A percentile compares a stretch with the other conserved stretches of the same genome.
Conservation (phyloP, 139 green algal genomes). For the Astrephomene gubernaculifera region DNA sequence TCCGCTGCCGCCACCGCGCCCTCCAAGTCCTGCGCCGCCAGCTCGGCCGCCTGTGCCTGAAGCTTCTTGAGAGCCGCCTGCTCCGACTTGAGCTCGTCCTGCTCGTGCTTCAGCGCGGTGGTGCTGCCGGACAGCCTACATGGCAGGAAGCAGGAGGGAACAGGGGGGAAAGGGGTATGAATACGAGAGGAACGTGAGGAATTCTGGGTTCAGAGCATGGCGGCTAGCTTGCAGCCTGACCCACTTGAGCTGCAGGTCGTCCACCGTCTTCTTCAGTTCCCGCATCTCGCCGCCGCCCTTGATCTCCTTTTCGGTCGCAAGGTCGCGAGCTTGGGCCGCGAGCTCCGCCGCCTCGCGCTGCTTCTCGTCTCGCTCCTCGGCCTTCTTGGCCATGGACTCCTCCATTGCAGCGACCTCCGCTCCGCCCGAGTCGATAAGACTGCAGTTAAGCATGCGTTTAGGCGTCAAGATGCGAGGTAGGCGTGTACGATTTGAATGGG, state of each 20-base stretch:
- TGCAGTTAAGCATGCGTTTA: slow-evolving; percentile 10
- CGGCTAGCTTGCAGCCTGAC: no score
- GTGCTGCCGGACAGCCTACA: slow-evolving; percentile 78
- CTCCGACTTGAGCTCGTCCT: slow-evolving; percentile 73
- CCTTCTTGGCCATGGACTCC: slow-evolving; percentile 5
- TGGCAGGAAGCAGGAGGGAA: background rate
- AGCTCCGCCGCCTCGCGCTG: slow-evolving; percentile 54
- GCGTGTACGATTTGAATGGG: no score
- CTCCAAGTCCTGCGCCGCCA: slow-evolving; percentile 53
- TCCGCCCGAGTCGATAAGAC: slow-evolving; percentile 56
- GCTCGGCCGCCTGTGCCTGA: slow-evolving; percentile 48
- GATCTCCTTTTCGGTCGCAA: slow-evolving; percentile 71
- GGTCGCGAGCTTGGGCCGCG: slow-evolving; percentile 41
- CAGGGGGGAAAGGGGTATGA: background rate
- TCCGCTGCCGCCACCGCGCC: slow-evolving; percentile 44
- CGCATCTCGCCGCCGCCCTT: slow-evolving; percentile 66
- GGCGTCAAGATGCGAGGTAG: no score
- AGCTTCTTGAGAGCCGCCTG: slow-evolving; percentile 51
- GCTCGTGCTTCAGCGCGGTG: slow-evolving; percentile 70
- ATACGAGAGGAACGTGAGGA: background rate
- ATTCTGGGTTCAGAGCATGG: no score
- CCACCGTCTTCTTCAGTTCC: slow-evolving; percentile 62
- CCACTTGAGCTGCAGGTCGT: slow-evolving; percentile 63
- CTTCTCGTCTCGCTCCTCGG: slow-evolving; percentile 56
- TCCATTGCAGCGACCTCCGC: slow-evolving; percentile 41